Base-by-base conservation (phyloP, 2,329 filamentous ascomycete species). In the Pseudocercospora fijiensis region DNA sequence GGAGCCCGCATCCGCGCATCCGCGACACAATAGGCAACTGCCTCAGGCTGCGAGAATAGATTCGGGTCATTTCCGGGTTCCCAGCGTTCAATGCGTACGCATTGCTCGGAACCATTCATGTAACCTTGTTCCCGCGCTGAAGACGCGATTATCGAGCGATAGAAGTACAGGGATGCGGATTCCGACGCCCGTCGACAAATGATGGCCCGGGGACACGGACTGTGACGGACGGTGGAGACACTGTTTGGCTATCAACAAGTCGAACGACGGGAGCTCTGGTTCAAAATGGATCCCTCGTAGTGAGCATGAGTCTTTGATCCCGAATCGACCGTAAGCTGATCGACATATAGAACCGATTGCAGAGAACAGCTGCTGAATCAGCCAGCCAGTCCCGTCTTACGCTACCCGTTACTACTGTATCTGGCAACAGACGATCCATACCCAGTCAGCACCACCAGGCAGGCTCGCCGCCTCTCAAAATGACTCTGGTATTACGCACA, bases 201-300 rank as follows among this genome's bases (percentile, higher is more conserved):
- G 49, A 52, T 27, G 49, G 49, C 49, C 49, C 24, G 49, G 43
- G 43, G 22, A 52, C 49, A 52, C 49, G 49, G 49, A 52, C 49
- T 52, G 49, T 52, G 10, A 52, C 49, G 49, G 49, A 52, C 49
- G 49, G 49, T 52, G 24, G 49, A 24, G 11, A 22, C 26, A 7
- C 43, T 52, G 24, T 52, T 27, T 52, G 24, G 49, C 49, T 52
- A 52, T 52, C 49, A 52, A 27, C 49, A 52, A 27, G 22, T 52
- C 24, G 22, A 52, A 27, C 49, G 16, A n/a, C n/a, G n/a, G n/a
- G n/a, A n/a, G n/a, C 49, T 52, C 49, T 52, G 22, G 49, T 52
- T 52, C 49, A 52, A 27, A 22, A 52, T 52, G 49, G 49, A 52
- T 52, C 22, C 49, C 49, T 52, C 49, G 49, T 52, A 24, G 20